These are phyloP conservation scores for Pseudognaphalium luteoalbum DNA, from an alignment of 129 eudicot genomes.

Conservation along the genomic window DNA sequence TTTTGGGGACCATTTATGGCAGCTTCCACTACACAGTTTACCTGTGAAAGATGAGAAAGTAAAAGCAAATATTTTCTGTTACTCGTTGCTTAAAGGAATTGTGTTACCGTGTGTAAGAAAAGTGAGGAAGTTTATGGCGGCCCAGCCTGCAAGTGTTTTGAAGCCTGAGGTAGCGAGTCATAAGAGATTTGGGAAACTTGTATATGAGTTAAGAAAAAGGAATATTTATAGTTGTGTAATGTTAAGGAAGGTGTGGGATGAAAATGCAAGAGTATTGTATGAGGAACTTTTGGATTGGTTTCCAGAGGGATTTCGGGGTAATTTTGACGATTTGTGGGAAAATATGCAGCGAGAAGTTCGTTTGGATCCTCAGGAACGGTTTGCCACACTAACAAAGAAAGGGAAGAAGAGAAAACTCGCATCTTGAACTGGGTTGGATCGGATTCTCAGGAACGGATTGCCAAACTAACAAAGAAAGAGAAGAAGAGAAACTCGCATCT, in stretches of 20 bases:
- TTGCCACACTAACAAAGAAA: conserved; percentile 38
- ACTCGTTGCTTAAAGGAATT: conserved; percentile 72
- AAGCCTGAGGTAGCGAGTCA: conserved; percentile 64
- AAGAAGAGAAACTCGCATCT: conserved; percentile 12
- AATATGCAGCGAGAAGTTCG: conserved; percentile 61
- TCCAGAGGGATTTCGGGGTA: conserved; percentile 49
- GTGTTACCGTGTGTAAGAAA: conserved; percentile 73
- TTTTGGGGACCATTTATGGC: conserved; percentile 76
- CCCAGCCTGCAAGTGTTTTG: conserved; percentile 54
- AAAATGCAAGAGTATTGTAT: conserved; percentile 49
- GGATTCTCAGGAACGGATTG: conserved; percentile 49
- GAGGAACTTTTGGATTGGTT: conserved; percentile 71
- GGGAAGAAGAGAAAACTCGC: conserved; percentile 18
- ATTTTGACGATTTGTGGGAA: conserved; percentile 64
- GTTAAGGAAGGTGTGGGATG: conserved; percentile 62
- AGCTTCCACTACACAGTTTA: conserved; percentile 61
- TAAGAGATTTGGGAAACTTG: conserved; percentile 74
- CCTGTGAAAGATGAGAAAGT: conserved; percentile 55
- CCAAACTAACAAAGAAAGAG: conserved; percentile 35
- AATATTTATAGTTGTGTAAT: conserved; percentile 52
- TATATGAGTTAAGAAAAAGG: conserved; percentile 50
- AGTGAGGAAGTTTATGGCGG: conserved; percentile 50
- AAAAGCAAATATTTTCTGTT: conserved; percentile 62
- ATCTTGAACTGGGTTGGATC: background rate
- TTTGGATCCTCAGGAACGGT: conserved; percentile 49